These are phyloP conservation scores for Begonia peltatifolia DNA, from an alignment of 306 rosid species.

Conservation along the genomic window DNA sequence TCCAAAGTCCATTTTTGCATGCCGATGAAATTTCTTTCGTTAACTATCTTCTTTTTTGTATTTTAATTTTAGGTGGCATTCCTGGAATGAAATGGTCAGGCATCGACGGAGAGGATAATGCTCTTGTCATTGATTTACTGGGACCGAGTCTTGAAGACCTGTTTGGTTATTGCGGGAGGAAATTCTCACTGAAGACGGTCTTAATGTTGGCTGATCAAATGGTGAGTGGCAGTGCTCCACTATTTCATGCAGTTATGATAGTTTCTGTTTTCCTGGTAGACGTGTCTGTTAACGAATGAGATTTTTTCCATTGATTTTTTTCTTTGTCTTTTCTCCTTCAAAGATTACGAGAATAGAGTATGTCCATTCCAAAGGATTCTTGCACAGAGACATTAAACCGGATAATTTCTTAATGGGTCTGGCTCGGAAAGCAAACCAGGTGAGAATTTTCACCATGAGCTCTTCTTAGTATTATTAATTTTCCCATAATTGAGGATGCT, in stretches of 20 bases:
- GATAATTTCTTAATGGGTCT: slow-evolving; percentile 99
- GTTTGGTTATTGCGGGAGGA: slow-evolving; percentile 79
- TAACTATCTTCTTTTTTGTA: background rate
- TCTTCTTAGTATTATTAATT: background rate
- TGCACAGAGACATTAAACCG: slow-evolving; percentile 90
- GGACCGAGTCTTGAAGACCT: slow-evolving; percentile 97
- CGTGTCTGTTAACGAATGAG: too few relatives aligned
- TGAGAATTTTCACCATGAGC: slow-evolving; percentile 10
- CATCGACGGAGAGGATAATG: slow-evolving; percentile 67
- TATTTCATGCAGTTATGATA: too few relatives aligned
- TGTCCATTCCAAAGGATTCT: slow-evolving; percentile 81
- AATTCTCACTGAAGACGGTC: slow-evolving; percentile 76
- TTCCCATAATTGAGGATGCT: too few relatives aligned
- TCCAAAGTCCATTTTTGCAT: background rate
- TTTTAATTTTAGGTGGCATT: slow-evolving; percentile 49
- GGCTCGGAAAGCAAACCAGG: slow-evolving; percentile 98
- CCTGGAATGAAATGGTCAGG: slow-evolving; percentile 81
- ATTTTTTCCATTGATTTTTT: too few relatives aligned
- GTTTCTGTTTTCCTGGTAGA: too few relatives aligned
- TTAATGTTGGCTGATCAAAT: slow-evolving; percentile 91
- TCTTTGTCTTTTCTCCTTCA: background rate
- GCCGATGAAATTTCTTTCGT: background rate
- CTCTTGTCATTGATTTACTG: slow-evolving; percentile 66
- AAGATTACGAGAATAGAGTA: slow-evolving; percentile 85
- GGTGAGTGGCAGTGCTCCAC: slow-evolving; percentile 27